These are phyloP conservation scores for Metroxylon sagu DNA, from an alignment of 176 grass and related monocot species.

Conservation along the genomic window DNA sequence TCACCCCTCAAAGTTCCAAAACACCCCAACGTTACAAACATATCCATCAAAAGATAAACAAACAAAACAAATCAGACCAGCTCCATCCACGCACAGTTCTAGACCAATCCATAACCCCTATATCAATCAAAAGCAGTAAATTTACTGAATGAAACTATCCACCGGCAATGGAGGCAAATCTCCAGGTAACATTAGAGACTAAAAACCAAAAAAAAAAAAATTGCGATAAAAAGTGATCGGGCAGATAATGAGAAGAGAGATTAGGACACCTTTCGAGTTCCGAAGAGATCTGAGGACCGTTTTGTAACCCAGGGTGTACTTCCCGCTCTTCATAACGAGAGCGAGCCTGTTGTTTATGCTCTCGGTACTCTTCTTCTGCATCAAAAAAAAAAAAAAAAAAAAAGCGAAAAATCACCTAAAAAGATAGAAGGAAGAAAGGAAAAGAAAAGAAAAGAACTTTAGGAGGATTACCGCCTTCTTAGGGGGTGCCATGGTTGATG, in stretches of 20 bases:
- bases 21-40: too few relatives aligned
- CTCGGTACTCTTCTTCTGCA: slow-evolving; percentile 94
- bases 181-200: too few relatives aligned
- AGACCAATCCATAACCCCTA: too few relatives aligned
- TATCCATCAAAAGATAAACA: too few relatives aligned
- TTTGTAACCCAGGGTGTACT: slow-evolving; percentile 94
- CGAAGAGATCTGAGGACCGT: slow-evolving; percentile 91
- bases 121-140: too few relatives aligned
- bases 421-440: neutral
- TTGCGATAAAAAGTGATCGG: too few relatives aligned
- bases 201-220: too few relatives aligned
- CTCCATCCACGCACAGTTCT: too few relatives aligned
- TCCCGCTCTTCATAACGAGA: slow-evolving; percentile 98
- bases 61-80: too few relatives aligned
- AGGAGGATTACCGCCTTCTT: slow-evolving; percentile 74
- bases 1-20: too few relatives aligned
- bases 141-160: too few relatives aligned
- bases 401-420: neutral
- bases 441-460: neutral
- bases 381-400: slow-evolving; percentile 23
- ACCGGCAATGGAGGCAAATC: too few relatives aligned
- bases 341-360: slow-evolving; percentile 94
- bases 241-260: neutral
- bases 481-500: slow-evolving; percentile 62
- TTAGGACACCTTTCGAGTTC: slow-evolving; percentile 73